Evolutionary conservation across 2,329 filamentous ascomycete genomes (phyloP).

Genomic region (Ophiostoma tasmaniense): DNA sequence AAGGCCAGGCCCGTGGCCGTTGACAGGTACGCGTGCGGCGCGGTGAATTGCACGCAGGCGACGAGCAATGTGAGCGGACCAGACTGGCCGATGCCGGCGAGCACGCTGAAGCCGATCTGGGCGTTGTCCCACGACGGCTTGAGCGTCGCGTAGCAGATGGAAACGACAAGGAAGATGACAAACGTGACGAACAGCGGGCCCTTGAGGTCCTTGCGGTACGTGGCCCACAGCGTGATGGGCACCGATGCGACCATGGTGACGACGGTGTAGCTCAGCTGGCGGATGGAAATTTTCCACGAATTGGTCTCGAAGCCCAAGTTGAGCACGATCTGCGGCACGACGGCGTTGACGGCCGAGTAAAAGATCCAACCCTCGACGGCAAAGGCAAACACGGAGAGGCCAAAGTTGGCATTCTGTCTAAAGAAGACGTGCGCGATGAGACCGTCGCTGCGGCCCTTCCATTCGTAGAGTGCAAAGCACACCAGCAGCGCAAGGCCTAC

Average conservation of each 20-base stretch:
- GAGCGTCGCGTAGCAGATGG: constrained; percentile 39
- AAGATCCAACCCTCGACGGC: constrained; percentile 52
- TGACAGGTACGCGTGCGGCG: constrained; percentile 43
- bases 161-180: constrained; percentile 37
- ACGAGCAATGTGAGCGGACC: constrained; percentile 43
- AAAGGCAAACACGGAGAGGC: constrained; percentile 46
- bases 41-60: constrained; percentile 44
- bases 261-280: constrained; percentile 38
- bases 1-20: constrained; percentile 46
- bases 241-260: constrained; percentile 34
- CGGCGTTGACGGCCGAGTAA: constrained; percentile 43
- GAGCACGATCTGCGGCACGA: constrained; percentile 41
- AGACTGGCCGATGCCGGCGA: constrained; percentile 40
- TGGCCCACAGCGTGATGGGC: constrained; percentile 38
- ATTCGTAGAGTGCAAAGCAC: constrained; percentile 38
- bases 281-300: constrained; percentile 39
- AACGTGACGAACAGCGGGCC: constrained; percentile 39
- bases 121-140: constrained; percentile 35
- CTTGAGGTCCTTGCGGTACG: constrained; percentile 40
- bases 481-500: constrained; percentile 35
- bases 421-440: constrained; percentile 50
- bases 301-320: constrained; percentile 40
- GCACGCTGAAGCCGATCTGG: constrained; percentile 40
- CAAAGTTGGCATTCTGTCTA: constrained; percentile 44
- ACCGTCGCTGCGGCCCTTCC: constrained; percentile 46